A percentile compares a stretch with the other conserved stretches of the same genome.
phyloP scores from a whole-genome alignment of 2,329 filamentous ascomycete genomes.

The Alternaria brassicae region DNA sequence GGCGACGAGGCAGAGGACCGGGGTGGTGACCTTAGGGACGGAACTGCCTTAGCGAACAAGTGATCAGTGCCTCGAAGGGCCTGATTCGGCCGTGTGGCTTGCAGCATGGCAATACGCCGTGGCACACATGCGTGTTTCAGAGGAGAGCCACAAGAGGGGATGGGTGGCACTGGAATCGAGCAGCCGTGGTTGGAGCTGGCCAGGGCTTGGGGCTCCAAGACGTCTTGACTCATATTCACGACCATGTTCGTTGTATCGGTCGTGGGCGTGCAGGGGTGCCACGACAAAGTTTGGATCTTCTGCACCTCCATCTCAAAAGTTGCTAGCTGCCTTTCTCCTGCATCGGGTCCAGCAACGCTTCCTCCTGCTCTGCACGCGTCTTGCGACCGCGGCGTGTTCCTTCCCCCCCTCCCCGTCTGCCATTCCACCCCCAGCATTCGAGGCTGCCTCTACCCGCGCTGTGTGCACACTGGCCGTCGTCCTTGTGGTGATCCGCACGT shows the following conservation, averaged over 20 bases:
- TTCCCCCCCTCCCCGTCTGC: conserved; percentile 2
- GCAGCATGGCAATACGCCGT: background rate
- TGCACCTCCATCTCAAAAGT: conserved; percentile 21
- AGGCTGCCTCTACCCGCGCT: background rate
- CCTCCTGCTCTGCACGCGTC: conserved; percentile 7
- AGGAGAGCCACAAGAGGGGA: conserved; percentile 1
- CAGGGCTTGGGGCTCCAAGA: background rate
- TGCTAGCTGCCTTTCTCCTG: conserved; percentile 17
- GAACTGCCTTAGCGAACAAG: conserved; percentile 14
- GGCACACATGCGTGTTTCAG: conserved; percentile 8
- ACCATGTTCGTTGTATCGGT: conserved; percentile 5
- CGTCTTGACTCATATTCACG: conserved; percentile 13
- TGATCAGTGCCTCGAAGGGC: conserved; percentile 6
- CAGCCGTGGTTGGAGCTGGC: background rate
- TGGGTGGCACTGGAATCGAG: background rate
- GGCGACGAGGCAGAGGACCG: background rate
- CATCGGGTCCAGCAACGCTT: conserved; percentile 8
- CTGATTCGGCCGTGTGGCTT: conserved; percentile 8
- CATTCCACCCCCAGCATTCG: background rate
- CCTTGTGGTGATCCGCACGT: conserved; percentile 12
- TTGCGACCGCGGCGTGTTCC: conserved; percentile 1
- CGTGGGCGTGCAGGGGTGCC: conserved; percentile 12
- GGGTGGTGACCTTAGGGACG: background rate
- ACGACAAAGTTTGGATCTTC: conserved; percentile 16
- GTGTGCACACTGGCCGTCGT: background rate